Evolutionary conservation across 345 rosid genomes (phyloP).

Genomic region (Erysimum cheiranthoides): DNA sequence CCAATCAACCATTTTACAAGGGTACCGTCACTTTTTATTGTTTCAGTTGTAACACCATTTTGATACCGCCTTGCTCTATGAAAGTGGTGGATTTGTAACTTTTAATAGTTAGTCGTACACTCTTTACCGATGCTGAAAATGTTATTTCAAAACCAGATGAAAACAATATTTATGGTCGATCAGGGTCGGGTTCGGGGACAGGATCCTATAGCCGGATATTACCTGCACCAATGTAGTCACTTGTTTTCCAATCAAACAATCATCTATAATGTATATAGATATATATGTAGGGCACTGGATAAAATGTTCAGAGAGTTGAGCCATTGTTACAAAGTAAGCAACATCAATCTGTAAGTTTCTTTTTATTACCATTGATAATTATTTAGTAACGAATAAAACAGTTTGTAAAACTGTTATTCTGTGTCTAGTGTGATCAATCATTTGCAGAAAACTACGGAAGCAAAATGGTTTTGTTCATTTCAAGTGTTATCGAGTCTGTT

Average conservation of each 20-base stretch:
- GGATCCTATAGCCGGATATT: slow-evolving; percentile 51
- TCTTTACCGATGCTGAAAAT: no score
- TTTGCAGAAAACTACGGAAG: slow-evolving; percentile 4
- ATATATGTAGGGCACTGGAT: slow-evolving; percentile 38
- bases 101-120: no score
- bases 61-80: no score
- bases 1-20: no score
- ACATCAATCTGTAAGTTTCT: slow-evolving; percentile 22
- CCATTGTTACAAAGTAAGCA: slow-evolving; percentile 40
- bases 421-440: slow-evolving; percentile 11
- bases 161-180: no score
- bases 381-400: slow-evolving; percentile 12
- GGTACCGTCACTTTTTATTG: no score
- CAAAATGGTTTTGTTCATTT: background rate
- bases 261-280: slow-evolving; percentile 44
- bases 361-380: slow-evolving; percentile 31
- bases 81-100: no score
- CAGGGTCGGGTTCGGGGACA: slow-evolving; percentile 37
- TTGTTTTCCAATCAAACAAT: slow-evolving; percentile 23
- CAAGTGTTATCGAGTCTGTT: background rate
- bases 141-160: no score
- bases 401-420: slow-evolving; percentile 31
- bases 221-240: slow-evolving; percentile 42
- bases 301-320: slow-evolving; percentile 13
- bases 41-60: no score